Percentiles rank a stretch among this genome's conserved stretches.
These are phyloP conservation scores for Penicillium hordei DNA, from an alignment of 2,329 filamentous ascomycete genomes.

Conservation along the genomic window DNA sequence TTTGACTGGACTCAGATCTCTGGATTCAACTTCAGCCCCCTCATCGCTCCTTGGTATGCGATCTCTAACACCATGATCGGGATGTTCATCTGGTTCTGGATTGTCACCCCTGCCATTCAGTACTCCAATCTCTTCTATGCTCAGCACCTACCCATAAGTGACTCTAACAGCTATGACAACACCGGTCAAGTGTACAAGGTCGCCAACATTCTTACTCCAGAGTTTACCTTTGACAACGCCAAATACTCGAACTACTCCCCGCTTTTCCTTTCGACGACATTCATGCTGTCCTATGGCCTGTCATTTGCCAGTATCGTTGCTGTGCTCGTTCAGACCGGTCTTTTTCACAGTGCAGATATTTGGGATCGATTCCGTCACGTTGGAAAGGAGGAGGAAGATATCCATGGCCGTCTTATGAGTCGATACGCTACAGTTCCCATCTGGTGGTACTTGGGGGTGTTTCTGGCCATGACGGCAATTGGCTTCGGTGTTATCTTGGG, in stretches of 20 bases:
- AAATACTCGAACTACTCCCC: conserved; percentile 69
- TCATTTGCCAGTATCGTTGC: conserved; percentile 71
- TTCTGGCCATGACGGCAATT: conserved; percentile 52
- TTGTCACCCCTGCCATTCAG: conserved; percentile 61
- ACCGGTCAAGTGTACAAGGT: conserved; percentile 65
- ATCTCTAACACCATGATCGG: conserved; percentile 72
- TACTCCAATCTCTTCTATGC: conserved; percentile 66
- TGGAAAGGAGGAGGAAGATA: conserved; percentile 54
- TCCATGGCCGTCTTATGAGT: conserved; percentile 57
- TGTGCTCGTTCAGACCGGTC: conserved; percentile 65
- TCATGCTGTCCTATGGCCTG: conserved; percentile 67
- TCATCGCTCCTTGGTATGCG: conserved; percentile 71
- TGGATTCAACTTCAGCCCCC: conserved; percentile 65
- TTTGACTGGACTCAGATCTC: conserved; percentile 76
- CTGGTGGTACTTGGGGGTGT: conserved; percentile 58
- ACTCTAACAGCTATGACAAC: conserved; percentile 71
- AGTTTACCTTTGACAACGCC: conserved; percentile 62
- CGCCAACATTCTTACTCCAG: conserved; percentile 58
- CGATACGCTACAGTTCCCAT: conserved; percentile 57
- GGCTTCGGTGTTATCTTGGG: conserved; percentile 48
- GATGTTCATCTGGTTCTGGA: conserved; percentile 63
- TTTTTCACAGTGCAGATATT: conserved; percentile 67
- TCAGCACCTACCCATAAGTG: conserved; percentile 66
- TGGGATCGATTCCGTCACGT: conserved; percentile 63
- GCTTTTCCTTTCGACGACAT: conserved; percentile 63